Evolutionary conservation across 2,329 filamentous ascomycete species (phyloP).

Genomic region (Arthrinium puccinioides): DNA sequence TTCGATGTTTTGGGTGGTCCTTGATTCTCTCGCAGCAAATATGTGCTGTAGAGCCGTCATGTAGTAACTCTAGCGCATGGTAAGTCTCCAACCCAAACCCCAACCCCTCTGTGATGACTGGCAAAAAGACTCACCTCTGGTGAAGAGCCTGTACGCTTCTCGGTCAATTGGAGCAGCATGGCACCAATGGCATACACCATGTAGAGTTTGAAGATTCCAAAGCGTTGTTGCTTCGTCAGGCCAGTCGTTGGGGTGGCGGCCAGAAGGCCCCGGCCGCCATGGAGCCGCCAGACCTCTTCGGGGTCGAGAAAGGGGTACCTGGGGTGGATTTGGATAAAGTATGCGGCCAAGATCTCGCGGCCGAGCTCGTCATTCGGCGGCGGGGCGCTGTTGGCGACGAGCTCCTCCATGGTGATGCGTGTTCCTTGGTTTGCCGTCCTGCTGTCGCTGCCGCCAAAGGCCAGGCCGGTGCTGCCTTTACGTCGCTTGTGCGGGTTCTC

Average conservation of each 20-base stretch:
- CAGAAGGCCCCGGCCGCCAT: conserved; percentile 28
- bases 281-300: conserved; percentile 34
- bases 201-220: conserved; percentile 42
- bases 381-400: conserved; percentile 33
- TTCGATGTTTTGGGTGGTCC: conserved; percentile 43
- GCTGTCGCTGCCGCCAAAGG: conserved; percentile 24
- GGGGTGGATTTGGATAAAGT: conserved; percentile 36
- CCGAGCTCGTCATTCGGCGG: conserved; percentile 39
- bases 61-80: conserved; percentile 42
- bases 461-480: neutral
- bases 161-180: conserved; percentile 38
- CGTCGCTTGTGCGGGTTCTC: conserved; percentile 6
- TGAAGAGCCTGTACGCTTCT: conserved; percentile 29
- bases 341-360: conserved; percentile 33
- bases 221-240: conserved; percentile 24
- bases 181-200: conserved; percentile 45
- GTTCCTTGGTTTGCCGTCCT: neutral
- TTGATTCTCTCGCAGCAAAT: conserved; percentile 37
- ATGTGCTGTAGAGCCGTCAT: conserved; percentile 41
- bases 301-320: conserved; percentile 43
- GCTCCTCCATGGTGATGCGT: conserved; percentile 30
- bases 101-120: too few species aligned
- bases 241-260: conserved; percentile 28
- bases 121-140: conserved; percentile 33
- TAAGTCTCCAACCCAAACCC: too few species aligned